Evolutionary conservation across 2,329 filamentous ascomycete genomes (phyloP).

Genomic region (Aspergillus udagawae): DNA sequence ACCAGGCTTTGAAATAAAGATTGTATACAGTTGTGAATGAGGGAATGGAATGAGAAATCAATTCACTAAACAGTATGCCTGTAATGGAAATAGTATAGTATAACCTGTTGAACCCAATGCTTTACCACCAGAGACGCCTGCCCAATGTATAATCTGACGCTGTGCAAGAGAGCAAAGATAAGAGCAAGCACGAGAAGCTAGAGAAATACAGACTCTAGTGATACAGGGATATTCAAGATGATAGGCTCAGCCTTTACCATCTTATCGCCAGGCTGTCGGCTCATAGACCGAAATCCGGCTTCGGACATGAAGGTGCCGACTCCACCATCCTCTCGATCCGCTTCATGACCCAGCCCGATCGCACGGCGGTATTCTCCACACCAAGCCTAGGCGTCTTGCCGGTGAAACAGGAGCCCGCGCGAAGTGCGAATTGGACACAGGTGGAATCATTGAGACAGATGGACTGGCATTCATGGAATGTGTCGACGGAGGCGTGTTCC

Average conservation of each 20-base stretch:
- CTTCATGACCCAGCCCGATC: conserved; percentile 31
- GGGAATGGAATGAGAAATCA: neutral
- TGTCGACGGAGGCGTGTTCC: conserved; percentile 23
- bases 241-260: neutral
- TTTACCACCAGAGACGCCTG: neutral
- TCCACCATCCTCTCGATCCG: conserved; percentile 27
- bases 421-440: conserved; percentile 32
- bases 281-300: conserved; percentile 25
- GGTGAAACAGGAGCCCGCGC: conserved; percentile 27
- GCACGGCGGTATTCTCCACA: conserved; percentile 14
- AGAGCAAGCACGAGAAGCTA: neutral
- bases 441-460: conserved; percentile 22
- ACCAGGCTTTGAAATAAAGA: neutral
- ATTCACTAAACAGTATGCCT: neutral
- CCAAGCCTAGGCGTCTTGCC: conserved; percentile 29
- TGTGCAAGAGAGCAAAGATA: neutral
- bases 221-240: neutral
- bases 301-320: conserved; percentile 23
- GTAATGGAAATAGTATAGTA: neutral
- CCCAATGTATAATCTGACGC: neutral
- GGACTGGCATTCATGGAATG: conserved; percentile 29
- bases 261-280: neutral
- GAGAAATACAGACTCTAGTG: neutral
- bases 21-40: neutral
- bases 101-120: neutral